These are phyloP conservation scores for Apiospora hydei DNA, from an alignment of 2,329 filamentous ascomycete genomes.

Conservation along the genomic window DNA sequence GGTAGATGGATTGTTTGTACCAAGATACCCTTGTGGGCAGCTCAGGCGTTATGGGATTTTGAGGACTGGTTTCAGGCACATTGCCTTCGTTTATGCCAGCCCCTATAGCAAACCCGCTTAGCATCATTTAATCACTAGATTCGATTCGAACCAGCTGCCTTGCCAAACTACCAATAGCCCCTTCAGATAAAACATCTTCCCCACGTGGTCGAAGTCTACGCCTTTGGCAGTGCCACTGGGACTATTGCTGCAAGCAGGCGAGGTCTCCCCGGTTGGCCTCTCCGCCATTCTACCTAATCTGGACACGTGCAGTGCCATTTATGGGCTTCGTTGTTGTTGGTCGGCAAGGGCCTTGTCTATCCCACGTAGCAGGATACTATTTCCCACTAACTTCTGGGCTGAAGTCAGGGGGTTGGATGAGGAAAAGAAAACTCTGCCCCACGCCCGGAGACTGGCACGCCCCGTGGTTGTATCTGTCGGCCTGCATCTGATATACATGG, in stretches of 20 bases:
- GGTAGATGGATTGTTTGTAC: slow-evolving; percentile 8
- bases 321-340: neutral
- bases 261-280: neutral
- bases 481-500: slow-evolving; percentile 3
- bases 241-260: slow-evolving; percentile 1
- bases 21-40: slow-evolving; percentile 21
- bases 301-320: neutral
- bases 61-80: slow-evolving; percentile 1
- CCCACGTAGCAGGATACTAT: neutral
- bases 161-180: neutral
- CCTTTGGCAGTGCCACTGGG: neutral
- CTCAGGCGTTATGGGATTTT: slow-evolving; percentile 11
- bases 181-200: neutral
- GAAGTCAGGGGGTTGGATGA: neutral
- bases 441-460: neutral
- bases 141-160: slow-evolving; percentile 3
- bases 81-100: neutral
- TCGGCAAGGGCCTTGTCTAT: neutral
- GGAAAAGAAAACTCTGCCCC: neutral
- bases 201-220: neutral
- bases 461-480: neutral
- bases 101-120: neutral
- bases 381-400: neutral
- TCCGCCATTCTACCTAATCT: slow-evolving; percentile 2
- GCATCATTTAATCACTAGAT: neutral